Percentiles rank a stretch among this genome's conserved stretches.
These are phyloP conservation scores for Byssoonygena ceratinophila DNA, from an alignment of 2,329 filamentous ascomycete genomes.

Conservation along the genomic window DNA sequence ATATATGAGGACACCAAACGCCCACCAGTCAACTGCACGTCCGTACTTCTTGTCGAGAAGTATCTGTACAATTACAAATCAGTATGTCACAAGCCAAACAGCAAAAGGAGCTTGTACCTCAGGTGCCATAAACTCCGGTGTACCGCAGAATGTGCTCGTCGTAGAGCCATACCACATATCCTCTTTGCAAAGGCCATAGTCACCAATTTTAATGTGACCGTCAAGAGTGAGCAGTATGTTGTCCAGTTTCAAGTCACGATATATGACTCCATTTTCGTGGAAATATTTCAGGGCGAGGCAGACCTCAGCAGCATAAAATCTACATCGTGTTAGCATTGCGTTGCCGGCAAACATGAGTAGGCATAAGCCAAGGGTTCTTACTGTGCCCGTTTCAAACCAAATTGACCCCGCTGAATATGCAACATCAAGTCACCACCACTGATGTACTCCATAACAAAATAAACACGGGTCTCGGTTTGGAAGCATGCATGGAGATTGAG, in stretches of 20 bases:
- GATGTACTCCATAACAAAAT: conserved; percentile 99
- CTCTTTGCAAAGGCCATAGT: conserved; percentile 98
- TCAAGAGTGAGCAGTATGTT: conserved; percentile 91
- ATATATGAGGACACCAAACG: conserved; percentile 96
- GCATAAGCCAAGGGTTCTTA: conserved; percentile 40
- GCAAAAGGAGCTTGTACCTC: conserved; percentile 51
- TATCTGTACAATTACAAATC: conserved; percentile 48
- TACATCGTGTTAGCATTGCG: conserved; percentile 27
- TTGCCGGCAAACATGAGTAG: background rate
- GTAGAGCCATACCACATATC: conserved; percentile 99
- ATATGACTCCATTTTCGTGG: conserved; percentile 98
- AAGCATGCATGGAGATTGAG: conserved; percentile 95
- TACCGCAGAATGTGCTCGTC: conserved; percentile 96
- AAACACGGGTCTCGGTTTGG: conserved; percentile 95
- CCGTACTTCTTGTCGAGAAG: conserved; percentile 97
- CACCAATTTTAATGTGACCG: conserved; percentile 95
- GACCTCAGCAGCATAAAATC: conserved; percentile 95
- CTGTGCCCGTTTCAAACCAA: conserved; percentile 91
- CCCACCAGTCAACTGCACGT: conserved; percentile 97
- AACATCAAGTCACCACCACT: conserved; percentile 98
- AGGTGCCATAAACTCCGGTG: conserved; percentile 98
- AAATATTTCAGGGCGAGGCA: conserved; percentile 97
- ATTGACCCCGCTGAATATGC: conserved; percentile 94
- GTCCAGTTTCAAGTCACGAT: conserved; percentile 69
- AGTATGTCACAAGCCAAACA: background rate